Percentiles rank a stretch among this genome's conserved stretches.
Conservation (phyloP, 2,329 filamentous ascomycete species). For the Colletotrichum camelliae region DNA sequence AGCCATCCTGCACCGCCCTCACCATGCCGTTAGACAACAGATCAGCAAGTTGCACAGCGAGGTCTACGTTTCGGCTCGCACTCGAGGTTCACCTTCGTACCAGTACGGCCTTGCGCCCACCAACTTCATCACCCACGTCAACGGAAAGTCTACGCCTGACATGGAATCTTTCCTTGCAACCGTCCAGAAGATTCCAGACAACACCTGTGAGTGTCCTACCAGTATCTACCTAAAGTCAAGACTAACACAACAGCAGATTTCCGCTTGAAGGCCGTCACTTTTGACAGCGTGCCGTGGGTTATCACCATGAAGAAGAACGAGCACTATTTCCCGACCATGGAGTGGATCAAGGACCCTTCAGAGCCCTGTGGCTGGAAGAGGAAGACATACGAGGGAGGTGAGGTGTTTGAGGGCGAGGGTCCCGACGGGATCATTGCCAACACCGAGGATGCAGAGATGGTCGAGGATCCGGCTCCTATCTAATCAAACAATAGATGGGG, state of each 20-base stretch:
- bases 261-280: slow-evolving; percentile 94
- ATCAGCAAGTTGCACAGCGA: slow-evolving; percentile 96
- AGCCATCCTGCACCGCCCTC: slow-evolving; percentile 88
- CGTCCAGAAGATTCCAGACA: slow-evolving; percentile 89
- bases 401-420: slow-evolving; percentile 59
- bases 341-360: slow-evolving; percentile 68
- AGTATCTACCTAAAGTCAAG: neutral
- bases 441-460: slow-evolving; percentile 50
- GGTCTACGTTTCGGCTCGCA: slow-evolving; percentile 91
- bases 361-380: slow-evolving; percentile 68
- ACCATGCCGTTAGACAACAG: slow-evolving; percentile 95
- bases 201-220: slow-evolving; percentile 71
- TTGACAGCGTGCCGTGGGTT: slow-evolving; percentile 99
- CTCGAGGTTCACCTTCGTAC: slow-evolving; percentile 81
- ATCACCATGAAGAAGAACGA: slow-evolving; percentile 99
- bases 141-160: slow-evolving; percentile 84
- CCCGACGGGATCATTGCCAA: slow-evolving; percentile 50
- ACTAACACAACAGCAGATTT: slow-evolving; percentile 67
- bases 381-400: slow-evolving; percentile 64
- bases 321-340: slow-evolving; percentile 83
- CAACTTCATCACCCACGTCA: slow-evolving; percentile 97
- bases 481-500: neutral
- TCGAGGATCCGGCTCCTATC: slow-evolving; percentile 27
- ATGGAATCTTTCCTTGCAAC: slow-evolving; percentile 81
- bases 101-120: slow-evolving; percentile 94